Conservation (phyloP, 1,284 basidiomycete genomes). For the Tausonia pullulans region DNA sequence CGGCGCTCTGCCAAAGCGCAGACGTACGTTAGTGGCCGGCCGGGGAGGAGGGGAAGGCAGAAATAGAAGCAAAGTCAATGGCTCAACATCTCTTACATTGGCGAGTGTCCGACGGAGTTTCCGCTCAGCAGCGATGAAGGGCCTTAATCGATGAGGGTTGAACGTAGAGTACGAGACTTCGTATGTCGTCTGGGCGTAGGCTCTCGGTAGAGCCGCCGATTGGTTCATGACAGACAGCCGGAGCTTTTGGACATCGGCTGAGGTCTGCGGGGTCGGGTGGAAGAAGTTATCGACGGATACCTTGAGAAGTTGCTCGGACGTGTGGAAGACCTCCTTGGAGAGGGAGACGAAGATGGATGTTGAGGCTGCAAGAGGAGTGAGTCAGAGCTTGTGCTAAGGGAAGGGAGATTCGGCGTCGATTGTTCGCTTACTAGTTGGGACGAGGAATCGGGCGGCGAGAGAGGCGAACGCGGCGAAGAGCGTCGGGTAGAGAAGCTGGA, state of each 20-base stretch:
- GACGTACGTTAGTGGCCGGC: too few relatives aligned
- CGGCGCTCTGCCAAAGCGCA: too few relatives aligned
- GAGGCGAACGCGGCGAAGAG: slow-evolving; percentile 4
- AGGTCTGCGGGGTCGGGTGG: not conserved
- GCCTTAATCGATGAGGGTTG: slow-evolving; percentile 2
- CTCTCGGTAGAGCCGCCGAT: not conserved
- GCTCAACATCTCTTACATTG: too few relatives aligned
- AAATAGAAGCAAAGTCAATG: too few relatives aligned
- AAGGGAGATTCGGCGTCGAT: too few relatives aligned
- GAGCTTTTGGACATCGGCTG: slow-evolving; percentile 1
- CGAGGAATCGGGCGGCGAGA: slow-evolving; percentile 6
- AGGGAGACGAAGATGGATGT: slow-evolving; percentile 8
- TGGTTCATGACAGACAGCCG: not conserved
- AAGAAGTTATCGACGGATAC: slow-evolving; percentile 14
- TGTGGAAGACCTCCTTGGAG: slow-evolving; percentile 8
- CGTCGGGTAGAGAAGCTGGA: slow-evolving; percentile 11
- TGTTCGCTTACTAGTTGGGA: not conserved
- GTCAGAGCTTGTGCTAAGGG: too few relatives aligned
- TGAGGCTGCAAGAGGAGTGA: too few relatives aligned
- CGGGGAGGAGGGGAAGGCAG: too few relatives aligned
- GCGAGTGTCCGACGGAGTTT: not conserved
- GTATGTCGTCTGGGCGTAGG: slow-evolving; percentile 6
- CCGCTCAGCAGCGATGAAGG: slow-evolving; percentile 6
- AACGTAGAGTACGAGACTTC: slow-evolving; percentile 7
- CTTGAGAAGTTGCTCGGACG: slow-evolving; percentile 12